Evolutionary conservation across 2,329 filamentous ascomycete species (phyloP), one percentile per base, ranked within the genome.

Genomic region (Rutstroemia sp.): DNA sequence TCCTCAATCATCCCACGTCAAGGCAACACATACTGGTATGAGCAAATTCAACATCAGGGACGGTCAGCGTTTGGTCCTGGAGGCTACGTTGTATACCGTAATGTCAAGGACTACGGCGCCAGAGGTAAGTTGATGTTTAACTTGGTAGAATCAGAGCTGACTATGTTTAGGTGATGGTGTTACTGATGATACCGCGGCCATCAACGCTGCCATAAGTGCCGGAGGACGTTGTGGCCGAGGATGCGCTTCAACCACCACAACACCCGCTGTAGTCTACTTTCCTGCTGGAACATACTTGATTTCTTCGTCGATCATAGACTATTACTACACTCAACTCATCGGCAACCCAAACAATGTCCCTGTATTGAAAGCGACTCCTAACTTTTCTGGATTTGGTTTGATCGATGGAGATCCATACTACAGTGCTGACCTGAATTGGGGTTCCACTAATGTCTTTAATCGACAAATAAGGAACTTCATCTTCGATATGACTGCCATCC

Each of bases 321-420:
- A 54, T 19, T 66, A 65, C 48, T 61, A 62, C 37, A 66, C 62
- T 7, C 59, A 65, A 34, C 48, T 69, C 19, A 63, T 66, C 50
- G 66, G 66, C 1, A 62, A 69, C 42, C 61, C 65, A 12, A 67
- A 63, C 44, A 44, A 52, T 59, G 72, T 86, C 6, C 90, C 92
- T 0, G 84, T 85, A 0, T 76, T 96, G 71, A 90, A 92, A 74
- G 86, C 87, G 2, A 72, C 82, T 1, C 69, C 83, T 44, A 75
- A 76, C 65, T 97, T 97, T 67, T 63, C 76, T 3, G 92, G 92
- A 52, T 92, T 96, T 76, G 91, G 87, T 41, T 81, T 97, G 49
- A 87, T 97, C 61, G 91, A 96, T 69, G 79, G 88, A 2, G 85
- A 96, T 67, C 90, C 90, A 0, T 96, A 96, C 71, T 71, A 80